A percentile compares a stretch with the other conserved stretches of the same genome.
These are phyloP conservation scores for Microbotryum saponariae DNA, from an alignment of 1,284 basidiomycete genomes.

Conservation along the genomic window DNA sequence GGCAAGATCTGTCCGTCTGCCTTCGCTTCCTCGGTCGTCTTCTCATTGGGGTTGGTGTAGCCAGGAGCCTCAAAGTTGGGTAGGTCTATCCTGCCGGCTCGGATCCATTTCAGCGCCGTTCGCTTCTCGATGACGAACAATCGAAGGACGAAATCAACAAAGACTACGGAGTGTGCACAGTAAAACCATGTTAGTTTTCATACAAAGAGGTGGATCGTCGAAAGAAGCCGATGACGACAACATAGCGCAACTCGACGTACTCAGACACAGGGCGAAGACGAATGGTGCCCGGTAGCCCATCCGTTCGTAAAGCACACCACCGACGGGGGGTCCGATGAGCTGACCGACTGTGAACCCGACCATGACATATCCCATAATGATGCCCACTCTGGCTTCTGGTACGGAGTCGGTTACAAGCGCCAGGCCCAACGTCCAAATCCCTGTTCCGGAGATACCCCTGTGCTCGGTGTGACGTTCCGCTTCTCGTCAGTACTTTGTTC, in stretches of 20 bases:
- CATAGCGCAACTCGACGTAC: neutral
- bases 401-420: slow-evolving; percentile 29
- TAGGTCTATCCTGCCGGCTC: slow-evolving; percentile 8
- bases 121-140: slow-evolving; percentile 34
- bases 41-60: neutral
- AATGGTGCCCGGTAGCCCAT: slow-evolving; percentile 36
- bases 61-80: slow-evolving; percentile 27
- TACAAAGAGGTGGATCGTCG: neutral
- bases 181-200: neutral
- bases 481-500: neutral
- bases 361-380: slow-evolving; percentile 27
- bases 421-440: slow-evolving; percentile 31
- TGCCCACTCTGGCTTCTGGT: slow-evolving; percentile 19
- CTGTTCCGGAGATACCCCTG: slow-evolving; percentile 33
- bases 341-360: slow-evolving; percentile 29
- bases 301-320: slow-evolving; percentile 30
- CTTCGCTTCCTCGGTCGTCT: neutral
- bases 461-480: neutral
- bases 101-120: slow-evolving; percentile 20
- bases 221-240: neutral
- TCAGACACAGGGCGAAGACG: slow-evolving; percentile 31
- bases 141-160: slow-evolving; percentile 29
- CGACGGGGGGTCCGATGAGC: slow-evolving; percentile 23
- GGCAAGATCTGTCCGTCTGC: neutral
- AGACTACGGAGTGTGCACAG: slow-evolving; percentile 8